A percentile compares a stretch with the other conserved stretches of the same genome.
phyloP scores from a whole-genome alignment of 225 moss, liverwort and hornwort genomes.

The Climacium dendroides region DNA sequence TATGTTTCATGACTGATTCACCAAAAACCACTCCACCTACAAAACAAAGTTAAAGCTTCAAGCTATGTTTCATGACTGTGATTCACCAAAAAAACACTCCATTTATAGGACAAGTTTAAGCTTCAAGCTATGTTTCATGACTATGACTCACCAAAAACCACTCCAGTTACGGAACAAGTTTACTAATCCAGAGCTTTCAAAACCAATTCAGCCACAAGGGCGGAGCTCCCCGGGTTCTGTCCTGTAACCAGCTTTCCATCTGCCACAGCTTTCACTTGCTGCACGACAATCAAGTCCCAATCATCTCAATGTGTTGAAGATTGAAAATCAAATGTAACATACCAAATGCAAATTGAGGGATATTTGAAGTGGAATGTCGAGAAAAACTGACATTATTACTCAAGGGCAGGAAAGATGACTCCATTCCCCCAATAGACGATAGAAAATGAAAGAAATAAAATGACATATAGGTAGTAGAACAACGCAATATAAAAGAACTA shows the following conservation, averaged over 20 bases:
- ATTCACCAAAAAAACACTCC: background rate
- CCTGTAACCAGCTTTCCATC: constrained; percentile 66
- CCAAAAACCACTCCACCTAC: background rate
- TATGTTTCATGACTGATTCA: background rate
- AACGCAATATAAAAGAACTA: too few species aligned
- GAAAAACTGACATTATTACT: background rate
- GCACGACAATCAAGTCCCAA: background rate
- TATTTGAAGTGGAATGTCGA: background rate
- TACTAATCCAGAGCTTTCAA: constrained; percentile 24
- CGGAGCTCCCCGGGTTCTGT: constrained; percentile 62
- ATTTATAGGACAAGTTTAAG: background rate
- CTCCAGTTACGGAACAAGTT: background rate
- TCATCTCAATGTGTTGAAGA: background rate
- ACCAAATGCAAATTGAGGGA: background rate
- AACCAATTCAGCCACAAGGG: constrained; percentile 35
- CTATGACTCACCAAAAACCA: too few species aligned
- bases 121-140: background rate
- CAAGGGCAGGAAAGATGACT: background rate
- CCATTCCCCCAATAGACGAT: too few species aligned
- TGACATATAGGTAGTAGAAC: background rate
- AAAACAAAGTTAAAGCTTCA: too few species aligned
- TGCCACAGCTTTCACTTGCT: constrained; percentile 40
- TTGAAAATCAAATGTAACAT: background rate
- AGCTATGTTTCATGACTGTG: too few species aligned
- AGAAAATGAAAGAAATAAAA: background rate